These are phyloP conservation scores for Umbellularia californica DNA, from an alignment of 164 flowering plant genomes.

Conservation along the genomic window DNA sequence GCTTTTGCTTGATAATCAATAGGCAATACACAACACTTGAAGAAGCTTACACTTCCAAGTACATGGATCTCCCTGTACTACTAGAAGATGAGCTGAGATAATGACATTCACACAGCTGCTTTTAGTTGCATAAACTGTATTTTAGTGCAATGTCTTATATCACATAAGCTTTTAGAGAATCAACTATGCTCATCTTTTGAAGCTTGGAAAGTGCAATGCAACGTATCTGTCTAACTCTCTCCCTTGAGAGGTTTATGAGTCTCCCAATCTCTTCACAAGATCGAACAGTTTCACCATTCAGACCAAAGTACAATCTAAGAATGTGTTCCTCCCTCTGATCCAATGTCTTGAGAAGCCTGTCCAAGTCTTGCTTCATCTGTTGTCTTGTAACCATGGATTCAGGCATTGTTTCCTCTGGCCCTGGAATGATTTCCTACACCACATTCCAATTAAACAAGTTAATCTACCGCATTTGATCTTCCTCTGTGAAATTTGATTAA, in stretches of 20 bases:
- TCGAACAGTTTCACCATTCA: conserved; percentile 38
- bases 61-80: no score
- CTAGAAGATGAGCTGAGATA: no score
- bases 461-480: no score
- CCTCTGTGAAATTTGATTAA: no score
- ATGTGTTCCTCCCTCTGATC: conserved; percentile 37
- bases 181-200: conserved; percentile 12
- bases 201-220: conserved; percentile 40
- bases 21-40: no score
- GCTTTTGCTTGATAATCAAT: no score
- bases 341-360: conserved; percentile 31
- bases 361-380: conserved; percentile 31
- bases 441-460: not conserved
- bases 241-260: conserved; percentile 46
- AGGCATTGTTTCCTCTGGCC: conserved; percentile 47
- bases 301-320: conserved; percentile 40
- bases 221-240: conserved; percentile 51
- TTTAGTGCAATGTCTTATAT: not conserved
- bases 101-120: not conserved
- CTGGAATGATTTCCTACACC: conserved; percentile 48
- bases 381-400: conserved; percentile 40
- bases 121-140: not conserved
- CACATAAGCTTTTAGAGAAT: conserved; percentile 13
- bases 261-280: conserved; percentile 55
- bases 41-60: no score